A percentile compares a stretch with the other conserved stretches of the same genome.
phyloP scores from a whole-genome alignment of 441 rosid species.

The Mallotus repandus region DNA sequence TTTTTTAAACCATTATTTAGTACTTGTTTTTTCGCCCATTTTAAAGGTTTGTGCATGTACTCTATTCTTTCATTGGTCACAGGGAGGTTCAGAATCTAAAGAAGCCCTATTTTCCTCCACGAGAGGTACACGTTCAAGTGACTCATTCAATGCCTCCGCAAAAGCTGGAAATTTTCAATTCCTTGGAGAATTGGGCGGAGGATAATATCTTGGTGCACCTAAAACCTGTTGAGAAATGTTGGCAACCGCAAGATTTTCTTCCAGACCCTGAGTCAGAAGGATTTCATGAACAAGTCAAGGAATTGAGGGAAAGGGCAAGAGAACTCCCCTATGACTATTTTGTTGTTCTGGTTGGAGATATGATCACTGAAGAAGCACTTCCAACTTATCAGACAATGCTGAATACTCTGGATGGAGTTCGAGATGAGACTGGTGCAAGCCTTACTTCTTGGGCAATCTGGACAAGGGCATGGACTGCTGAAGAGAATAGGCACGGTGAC shows the following conservation, averaged over 20 bases:
- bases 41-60: slow-evolving; percentile 2
- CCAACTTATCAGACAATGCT: slow-evolving; percentile 89
- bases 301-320: slow-evolving; percentile 66
- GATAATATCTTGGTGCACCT: slow-evolving; percentile 60
- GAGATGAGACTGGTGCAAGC: slow-evolving; percentile 93
- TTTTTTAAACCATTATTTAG: not conserved
- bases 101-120: slow-evolving; percentile 60
- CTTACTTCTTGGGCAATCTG: slow-evolving; percentile 85
- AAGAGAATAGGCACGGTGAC: slow-evolving; percentile 93
- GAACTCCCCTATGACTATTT: slow-evolving; percentile 86
- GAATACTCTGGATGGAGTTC: slow-evolving; percentile 78
- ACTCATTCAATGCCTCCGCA: slow-evolving; percentile 78
- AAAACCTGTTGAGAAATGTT: slow-evolving; percentile 80
- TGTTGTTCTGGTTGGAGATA: slow-evolving; percentile 84
- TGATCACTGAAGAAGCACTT: slow-evolving; percentile 96
- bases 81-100: slow-evolving; percentile 66
- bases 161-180: slow-evolving; percentile 80
- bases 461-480: slow-evolving; percentile 97
- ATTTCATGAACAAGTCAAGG: slow-evolving; percentile 75
- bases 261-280: slow-evolving; percentile 77
- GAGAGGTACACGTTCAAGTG: slow-evolving; percentile 61
- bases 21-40: not conserved
- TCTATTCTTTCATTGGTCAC: slow-evolving; percentile 19
- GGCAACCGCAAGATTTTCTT: slow-evolving; percentile 93
- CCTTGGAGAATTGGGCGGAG: slow-evolving; percentile 81